These are phyloP conservation scores for Solanum corneliomulleri DNA, from an alignment of 257 asterid genomes.

Conservation along the genomic window DNA sequence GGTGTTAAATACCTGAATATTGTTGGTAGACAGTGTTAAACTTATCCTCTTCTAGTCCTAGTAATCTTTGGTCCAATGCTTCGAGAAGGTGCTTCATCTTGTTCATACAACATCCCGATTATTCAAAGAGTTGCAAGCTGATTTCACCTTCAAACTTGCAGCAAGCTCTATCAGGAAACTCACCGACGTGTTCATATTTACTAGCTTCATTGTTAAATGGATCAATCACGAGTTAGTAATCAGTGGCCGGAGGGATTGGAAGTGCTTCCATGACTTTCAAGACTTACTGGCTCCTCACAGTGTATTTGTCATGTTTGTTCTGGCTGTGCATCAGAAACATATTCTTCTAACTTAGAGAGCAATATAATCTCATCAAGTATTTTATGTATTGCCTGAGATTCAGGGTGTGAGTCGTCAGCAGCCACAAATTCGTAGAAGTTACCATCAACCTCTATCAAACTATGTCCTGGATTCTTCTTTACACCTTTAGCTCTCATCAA, in stretches of 20 bases:
- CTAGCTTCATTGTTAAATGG: background rate
- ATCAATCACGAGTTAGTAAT: background rate
- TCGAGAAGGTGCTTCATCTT: background rate
- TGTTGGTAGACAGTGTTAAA: background rate
- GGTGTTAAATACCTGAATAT: background rate
- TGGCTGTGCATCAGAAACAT: conserved; percentile 8
- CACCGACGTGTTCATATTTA: background rate
- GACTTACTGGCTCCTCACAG: background rate
- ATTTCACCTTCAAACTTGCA: background rate
- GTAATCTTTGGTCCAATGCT: background rate
- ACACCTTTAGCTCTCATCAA: conserved; percentile 62
- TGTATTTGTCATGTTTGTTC: background rate
- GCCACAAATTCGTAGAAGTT: conserved; percentile 55
- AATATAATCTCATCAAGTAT: conserved; percentile 26
- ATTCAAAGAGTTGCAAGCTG: background rate
- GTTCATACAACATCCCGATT: background rate
- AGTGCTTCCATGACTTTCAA: background rate
- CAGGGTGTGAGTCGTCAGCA: conserved; percentile 49
- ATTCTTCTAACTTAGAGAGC: conserved; percentile 23
- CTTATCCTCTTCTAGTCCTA: background rate
- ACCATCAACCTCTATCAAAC: conserved; percentile 66
- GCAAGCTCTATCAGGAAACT: background rate
- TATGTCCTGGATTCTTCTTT: conserved; percentile 58
- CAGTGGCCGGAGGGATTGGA: background rate
- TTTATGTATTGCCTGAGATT: conserved; percentile 30